Evolutionary conservation across 352 stramenopile species (phyloP).

Genomic region (Discostella stelligera): DNA sequence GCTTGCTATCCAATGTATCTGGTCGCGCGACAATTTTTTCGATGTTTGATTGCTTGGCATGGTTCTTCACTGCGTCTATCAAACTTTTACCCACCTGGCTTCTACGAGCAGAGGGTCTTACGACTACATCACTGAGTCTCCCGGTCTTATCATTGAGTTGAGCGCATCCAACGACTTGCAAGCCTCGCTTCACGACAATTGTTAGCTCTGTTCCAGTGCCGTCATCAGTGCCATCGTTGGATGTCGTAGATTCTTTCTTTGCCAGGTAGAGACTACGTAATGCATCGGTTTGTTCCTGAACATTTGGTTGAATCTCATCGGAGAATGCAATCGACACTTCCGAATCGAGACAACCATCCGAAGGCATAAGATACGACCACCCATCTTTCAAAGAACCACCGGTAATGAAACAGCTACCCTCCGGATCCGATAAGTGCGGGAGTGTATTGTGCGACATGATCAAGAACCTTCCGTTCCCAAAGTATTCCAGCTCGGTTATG

Average conservation of each 20-base stretch:
- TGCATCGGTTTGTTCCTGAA: constrained; percentile 63
- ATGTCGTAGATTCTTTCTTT: constrained; percentile 10
- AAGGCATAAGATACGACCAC: constrained; percentile 66
- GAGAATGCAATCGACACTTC: constrained; percentile 56
- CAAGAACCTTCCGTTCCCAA: constrained; percentile 69
- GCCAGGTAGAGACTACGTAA: constrained; percentile 62
- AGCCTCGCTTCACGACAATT: constrained; percentile 63
- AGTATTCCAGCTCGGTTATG: constrained; percentile 76
- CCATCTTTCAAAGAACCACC: constrained; percentile 73
- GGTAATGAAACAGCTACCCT: constrained; percentile 41
- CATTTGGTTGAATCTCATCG: constrained; percentile 64
- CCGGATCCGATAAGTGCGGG: constrained; percentile 53
- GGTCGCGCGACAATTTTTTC: constrained; percentile 47
- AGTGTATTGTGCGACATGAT: constrained; percentile 66
- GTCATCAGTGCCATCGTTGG: constrained; percentile 10
- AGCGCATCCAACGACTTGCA: constrained; percentile 68
- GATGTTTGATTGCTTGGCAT: constrained; percentile 38
- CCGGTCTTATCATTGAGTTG: constrained; percentile 60
- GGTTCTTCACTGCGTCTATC: constrained; percentile 55
- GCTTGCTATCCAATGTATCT: constrained; percentile 35
- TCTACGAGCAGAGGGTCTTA: constrained; percentile 54
- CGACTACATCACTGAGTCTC: constrained; percentile 56
- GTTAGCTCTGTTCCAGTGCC: constrained; percentile 26
- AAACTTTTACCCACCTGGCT: constrained; percentile 50
- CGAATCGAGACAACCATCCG: constrained; percentile 49